Conservation (phyloP, 106 monocot genomes). For the Acanthochlamys bracteata region DNA sequence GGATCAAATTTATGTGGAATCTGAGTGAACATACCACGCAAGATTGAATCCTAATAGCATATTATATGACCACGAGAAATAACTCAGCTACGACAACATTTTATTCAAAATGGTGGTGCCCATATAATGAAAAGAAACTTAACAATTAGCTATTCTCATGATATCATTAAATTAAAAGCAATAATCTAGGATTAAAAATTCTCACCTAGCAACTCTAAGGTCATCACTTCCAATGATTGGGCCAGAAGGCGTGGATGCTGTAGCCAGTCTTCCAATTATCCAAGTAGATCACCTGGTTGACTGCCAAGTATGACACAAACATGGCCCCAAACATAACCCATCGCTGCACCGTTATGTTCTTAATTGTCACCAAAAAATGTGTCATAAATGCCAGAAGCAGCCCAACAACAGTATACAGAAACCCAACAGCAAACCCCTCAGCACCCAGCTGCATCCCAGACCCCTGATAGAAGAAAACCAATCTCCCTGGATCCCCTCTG, state of each 20-base stretch:
- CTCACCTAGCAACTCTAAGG: background rate
- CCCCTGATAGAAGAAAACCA: constrained; percentile 88
- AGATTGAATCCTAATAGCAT: too few species aligned
- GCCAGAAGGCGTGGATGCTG: constrained; percentile 80
- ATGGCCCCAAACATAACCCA: constrained; percentile 54
- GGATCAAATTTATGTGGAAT: too few species aligned
- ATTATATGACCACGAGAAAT: too few species aligned
- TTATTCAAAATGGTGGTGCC: too few species aligned
- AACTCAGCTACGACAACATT: too few species aligned
- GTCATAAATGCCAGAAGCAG: constrained; percentile 64
- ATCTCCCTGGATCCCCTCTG: constrained; percentile 38
- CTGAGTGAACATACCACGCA: too few species aligned
- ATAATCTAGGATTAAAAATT: too few species aligned
- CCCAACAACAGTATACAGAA: constrained; percentile 80
- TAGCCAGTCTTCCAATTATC: constrained; percentile 99
- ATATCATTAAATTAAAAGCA: too few species aligned
- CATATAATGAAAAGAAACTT: too few species aligned
- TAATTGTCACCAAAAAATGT: constrained; percentile 49
- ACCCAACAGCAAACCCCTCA: constrained; percentile 82
- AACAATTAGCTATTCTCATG: too few species aligned
- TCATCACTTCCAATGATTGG: constrained; percentile 62
- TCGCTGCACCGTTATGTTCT: constrained; percentile 45
- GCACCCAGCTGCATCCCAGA: constrained; percentile 96
- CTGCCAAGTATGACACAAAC: constrained; percentile 77
- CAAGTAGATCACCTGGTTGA: constrained; percentile 75